A percentile compares a stretch with the other conserved stretches of the same genome.
These are phyloP conservation scores for Saturnispora saitoi DNA, from an alignment of 805 yeast species.

Conservation along the genomic window DNA sequence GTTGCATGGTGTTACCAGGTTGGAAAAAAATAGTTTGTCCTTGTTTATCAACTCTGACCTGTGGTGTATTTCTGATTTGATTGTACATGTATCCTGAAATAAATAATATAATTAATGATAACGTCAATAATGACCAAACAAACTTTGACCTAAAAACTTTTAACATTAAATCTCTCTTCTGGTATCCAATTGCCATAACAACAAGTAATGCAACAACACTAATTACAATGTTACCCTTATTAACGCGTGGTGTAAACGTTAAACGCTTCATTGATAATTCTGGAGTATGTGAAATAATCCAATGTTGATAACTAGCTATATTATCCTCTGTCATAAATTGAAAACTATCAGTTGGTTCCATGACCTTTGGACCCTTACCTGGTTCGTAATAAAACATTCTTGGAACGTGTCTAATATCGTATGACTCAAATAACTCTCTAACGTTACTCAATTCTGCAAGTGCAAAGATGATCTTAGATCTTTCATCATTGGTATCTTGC, in stretches of 20 bases:
- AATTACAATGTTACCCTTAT: slow-evolving; percentile 22
- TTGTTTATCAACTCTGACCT: slow-evolving; percentile 38
- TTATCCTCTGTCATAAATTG: slow-evolving; percentile 39
- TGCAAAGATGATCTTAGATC: slow-evolving; percentile 49
- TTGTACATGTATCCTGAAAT: slow-evolving; percentile 92
- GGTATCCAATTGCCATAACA: slow-evolving; percentile 17
- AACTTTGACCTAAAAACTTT: slow-evolving; percentile 40
- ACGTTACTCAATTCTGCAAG: slow-evolving; percentile 61
- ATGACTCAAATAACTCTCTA: slow-evolving; percentile 41
- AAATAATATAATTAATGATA: slow-evolving; percentile 61
- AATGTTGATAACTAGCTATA: slow-evolving; percentile 16
- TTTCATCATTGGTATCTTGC: slow-evolving; percentile 28
- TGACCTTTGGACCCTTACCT: slow-evolving; percentile 19
- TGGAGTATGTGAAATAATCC: slow-evolving; percentile 9
- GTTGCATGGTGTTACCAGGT: slow-evolving; percentile 66
- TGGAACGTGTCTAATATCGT: slow-evolving; percentile 68
- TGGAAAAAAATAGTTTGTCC: slow-evolving; percentile 33
- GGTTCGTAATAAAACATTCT: slow-evolving; percentile 39
- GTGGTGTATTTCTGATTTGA: slow-evolving; percentile 66
- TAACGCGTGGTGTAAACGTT: background rate
- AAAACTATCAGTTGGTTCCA: slow-evolving; percentile 30
- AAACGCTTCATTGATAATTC: slow-evolving; percentile 4
- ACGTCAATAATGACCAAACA: slow-evolving; percentile 65
- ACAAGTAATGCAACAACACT: slow-evolving; percentile 31
- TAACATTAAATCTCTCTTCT: slow-evolving; percentile 29